These are phyloP conservation scores for Craterostigma plantagineum DNA, from an alignment of 257 asterid genomes.

Conservation along the genomic window DNA sequence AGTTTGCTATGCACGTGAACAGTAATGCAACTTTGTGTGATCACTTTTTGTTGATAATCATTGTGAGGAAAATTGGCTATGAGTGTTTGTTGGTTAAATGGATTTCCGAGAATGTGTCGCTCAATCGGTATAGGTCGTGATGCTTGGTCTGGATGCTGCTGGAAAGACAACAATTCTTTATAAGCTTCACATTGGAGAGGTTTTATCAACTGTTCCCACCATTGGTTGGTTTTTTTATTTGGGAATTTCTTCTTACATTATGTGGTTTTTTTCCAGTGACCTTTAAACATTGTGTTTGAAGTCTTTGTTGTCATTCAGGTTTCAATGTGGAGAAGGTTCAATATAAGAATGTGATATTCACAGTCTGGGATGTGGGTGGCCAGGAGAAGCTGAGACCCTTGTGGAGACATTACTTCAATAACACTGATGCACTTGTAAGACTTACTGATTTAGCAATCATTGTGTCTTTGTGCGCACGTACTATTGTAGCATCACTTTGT, in stretches of 20 bases:
- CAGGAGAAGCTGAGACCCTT: slow-evolving; percentile 65
- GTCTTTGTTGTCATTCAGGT: slow-evolving; percentile 21
- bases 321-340: slow-evolving; percentile 77
- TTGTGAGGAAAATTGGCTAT: background rate
- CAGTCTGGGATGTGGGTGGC: slow-evolving; percentile 80
- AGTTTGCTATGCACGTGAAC: too few species aligned
- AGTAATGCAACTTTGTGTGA: background rate
- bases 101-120: background rate
- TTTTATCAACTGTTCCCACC: slow-evolving; percentile 94
- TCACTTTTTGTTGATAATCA: background rate
- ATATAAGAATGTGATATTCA: slow-evolving; percentile 56
- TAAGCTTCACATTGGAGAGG: slow-evolving; percentile 97
- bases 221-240: slow-evolving; percentile 48
- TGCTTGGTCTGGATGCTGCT: slow-evolving; percentile 99
- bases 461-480: background rate
- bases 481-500: background rate
- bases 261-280: background rate
- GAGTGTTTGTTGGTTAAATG: background rate
- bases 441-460: background rate
- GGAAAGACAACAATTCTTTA: slow-evolving; percentile 96
- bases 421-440: slow-evolving; percentile 66
- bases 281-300: background rate
- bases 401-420: slow-evolving; percentile 72
- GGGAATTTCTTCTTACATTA: background rate
- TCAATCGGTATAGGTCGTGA: slow-evolving; percentile 53